phyloP scores from a whole-genome alignment of 306 rosid genomes.

The Erythrophleum fordii region DNA sequence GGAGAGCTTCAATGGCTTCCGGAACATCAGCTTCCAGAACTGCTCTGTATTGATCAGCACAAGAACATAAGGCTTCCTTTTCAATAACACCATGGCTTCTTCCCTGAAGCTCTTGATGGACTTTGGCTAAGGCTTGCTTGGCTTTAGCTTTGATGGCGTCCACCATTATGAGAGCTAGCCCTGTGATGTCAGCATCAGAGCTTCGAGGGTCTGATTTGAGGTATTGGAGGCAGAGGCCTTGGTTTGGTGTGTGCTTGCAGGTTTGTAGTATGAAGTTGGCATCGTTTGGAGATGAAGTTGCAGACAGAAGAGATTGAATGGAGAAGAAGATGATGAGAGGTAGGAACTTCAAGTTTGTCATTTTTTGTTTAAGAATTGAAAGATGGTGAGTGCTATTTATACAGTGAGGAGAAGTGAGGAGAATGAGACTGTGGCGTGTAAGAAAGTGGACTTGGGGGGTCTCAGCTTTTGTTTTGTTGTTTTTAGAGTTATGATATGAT shows the following conservation, averaged over 20 bases:
- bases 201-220: conserved; percentile 48
- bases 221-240: conserved; percentile 35
- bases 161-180: conserved; percentile 47
- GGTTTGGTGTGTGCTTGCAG: conserved; percentile 56
- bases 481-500: background rate
- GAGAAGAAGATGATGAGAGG: conserved; percentile 7
- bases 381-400: background rate
- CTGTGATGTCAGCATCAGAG: conserved; percentile 36
- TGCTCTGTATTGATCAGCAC: conserved; percentile 31
- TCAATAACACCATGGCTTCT: background rate
- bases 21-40: conserved; percentile 46
- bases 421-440: conserved; percentile 30
- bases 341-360: conserved; percentile 8
- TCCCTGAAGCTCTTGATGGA: conserved; percentile 5
- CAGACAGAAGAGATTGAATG: conserved; percentile 1
- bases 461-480: too few species aligned
- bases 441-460: conserved; percentile 4
- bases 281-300: conserved; percentile 29
- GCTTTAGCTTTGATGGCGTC: conserved; percentile 33
- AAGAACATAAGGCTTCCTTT: conserved; percentile 30
- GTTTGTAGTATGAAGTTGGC: conserved; percentile 42
- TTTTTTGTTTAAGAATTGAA: background rate
- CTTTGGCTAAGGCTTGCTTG: conserved; percentile 18
- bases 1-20: conserved; percentile 46
- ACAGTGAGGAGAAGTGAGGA: background rate